These are phyloP conservation scores for Bacterosira constricta DNA, from an alignment of 108 stramenopile species.

Conservation along the genomic window DNA sequence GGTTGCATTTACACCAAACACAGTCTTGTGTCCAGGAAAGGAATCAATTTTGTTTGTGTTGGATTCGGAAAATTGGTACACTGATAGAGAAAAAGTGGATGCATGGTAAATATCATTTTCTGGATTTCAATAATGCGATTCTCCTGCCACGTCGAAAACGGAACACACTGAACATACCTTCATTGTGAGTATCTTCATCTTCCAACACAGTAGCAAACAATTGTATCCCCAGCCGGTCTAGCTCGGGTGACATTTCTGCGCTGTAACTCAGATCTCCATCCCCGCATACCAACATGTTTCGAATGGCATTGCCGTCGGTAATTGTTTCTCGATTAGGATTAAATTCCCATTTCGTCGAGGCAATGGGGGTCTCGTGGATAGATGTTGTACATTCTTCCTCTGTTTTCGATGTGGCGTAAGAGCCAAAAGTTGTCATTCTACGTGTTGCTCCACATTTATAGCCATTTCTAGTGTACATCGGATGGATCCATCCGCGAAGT, in stretches of 20 bases:
- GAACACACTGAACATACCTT: conserved; percentile 24
- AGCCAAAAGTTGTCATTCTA: too few species aligned
- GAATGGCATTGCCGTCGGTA: conserved; percentile 6
- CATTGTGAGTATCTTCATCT: conserved; percentile 61
- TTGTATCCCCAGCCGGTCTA: conserved; percentile 38
- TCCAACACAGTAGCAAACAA: conserved; percentile 78
- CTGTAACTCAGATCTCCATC: conserved; percentile 86
- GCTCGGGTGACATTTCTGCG: conserved; percentile 49
- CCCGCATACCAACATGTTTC: conserved; percentile 67
- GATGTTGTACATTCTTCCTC: too few species aligned
- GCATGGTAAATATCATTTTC: neutral
- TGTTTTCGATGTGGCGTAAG: too few species aligned
- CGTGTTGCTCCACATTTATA: too few species aligned
- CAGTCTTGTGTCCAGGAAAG: conserved; percentile 39
- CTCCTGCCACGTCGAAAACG: neutral
- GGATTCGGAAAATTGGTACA: conserved; percentile 31
- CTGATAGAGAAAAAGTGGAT: conserved; percentile 15
- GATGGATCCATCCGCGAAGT: too few species aligned
- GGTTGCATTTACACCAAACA: conserved; percentile 78
- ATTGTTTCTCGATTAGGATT: too few species aligned
- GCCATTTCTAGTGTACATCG: too few species aligned
- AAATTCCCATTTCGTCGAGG: too few species aligned
- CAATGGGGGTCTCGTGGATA: too few species aligned
- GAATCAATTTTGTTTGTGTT: conserved; percentile 27
- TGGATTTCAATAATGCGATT: too few species aligned